Evolutionary conservation across 2,329 filamentous ascomycete species (phyloP).

Genomic region (Fusarium stilboides): DNA sequence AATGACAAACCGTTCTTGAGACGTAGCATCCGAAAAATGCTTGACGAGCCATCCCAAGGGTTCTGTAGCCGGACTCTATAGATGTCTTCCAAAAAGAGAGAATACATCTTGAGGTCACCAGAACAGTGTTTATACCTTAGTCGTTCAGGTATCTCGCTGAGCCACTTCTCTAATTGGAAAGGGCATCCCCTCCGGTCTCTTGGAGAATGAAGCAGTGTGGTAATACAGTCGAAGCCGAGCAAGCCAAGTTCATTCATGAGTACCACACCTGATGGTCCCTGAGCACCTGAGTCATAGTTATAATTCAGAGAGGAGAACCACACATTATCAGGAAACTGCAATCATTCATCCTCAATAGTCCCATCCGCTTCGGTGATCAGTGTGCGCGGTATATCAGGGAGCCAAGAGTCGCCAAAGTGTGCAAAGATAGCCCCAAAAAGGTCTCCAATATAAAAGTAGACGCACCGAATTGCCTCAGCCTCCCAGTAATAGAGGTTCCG

Average conservation of each 20-base stretch:
- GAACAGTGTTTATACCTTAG: neutral
- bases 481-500: neutral
- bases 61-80: neutral
- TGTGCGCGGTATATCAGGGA: slow-evolving; percentile 5
- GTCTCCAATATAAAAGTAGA: neutral
- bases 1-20: neutral
- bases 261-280: too few species aligned
- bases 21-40: neutral
- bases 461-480: slow-evolving; percentile 3
- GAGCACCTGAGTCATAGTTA: neutral
- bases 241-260: neutral
- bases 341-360: neutral
- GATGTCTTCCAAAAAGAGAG: neutral
- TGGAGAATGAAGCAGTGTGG: neutral
- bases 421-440: slow-evolving; percentile 8
- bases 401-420: slow-evolving; percentile 5
- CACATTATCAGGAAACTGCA: slow-evolving; percentile 5
- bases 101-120: neutral
- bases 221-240: slow-evolving; percentile 1
- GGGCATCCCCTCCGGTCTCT: slow-evolving; percentile 4
- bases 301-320: neutral
- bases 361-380: neutral
- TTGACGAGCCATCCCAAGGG: neutral
- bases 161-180: neutral
- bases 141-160: neutral